These are phyloP conservation scores for Naganishia sp. DNA, from an alignment of 1,284 basidiomycete species.

Conservation along the genomic window DNA sequence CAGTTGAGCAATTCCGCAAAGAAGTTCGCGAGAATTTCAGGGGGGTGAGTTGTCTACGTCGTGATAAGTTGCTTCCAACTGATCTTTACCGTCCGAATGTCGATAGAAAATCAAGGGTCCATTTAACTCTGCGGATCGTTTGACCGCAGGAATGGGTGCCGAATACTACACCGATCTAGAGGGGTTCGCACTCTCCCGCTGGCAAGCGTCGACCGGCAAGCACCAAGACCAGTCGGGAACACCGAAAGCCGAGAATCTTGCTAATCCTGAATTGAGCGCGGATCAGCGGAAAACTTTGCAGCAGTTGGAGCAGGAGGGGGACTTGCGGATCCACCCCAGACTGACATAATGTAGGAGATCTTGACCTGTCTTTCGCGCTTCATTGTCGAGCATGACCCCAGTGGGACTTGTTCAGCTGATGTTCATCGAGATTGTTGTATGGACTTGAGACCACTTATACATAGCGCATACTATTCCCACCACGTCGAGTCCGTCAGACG, in stretches of 20 bases:
- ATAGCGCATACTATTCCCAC: no score
- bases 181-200: slow-evolving; percentile 57
- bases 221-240: neutral
- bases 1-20: slow-evolving; percentile 69
- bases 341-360: slow-evolving; percentile 34
- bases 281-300: neutral
- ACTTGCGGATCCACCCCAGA: slow-evolving; percentile 47
- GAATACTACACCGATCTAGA: slow-evolving; percentile 71
- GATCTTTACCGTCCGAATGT: neutral
- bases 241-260: neutral
- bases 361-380: no score
- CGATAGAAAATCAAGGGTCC: slow-evolving; percentile 70
- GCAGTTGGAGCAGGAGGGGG: slow-evolving; percentile 38
- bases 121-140: slow-evolving; percentile 75
- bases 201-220: slow-evolving; percentile 9
- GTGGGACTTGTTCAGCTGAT: no score
- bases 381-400: no score
- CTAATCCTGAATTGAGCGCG: neutral
- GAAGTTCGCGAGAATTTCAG: slow-evolving; percentile 74
- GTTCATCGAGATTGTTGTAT: no score
- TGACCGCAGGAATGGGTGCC: slow-evolving; percentile 69
- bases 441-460: no score
- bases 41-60: slow-evolving; percentile 51
- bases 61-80: neutral
- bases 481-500: no score